A percentile compares a stretch with the other conserved stretches of the same genome.
Evolutionary conservation across 169 alveolate genomes (phyloP).

Genomic region (Babesia bigemina): DNA sequence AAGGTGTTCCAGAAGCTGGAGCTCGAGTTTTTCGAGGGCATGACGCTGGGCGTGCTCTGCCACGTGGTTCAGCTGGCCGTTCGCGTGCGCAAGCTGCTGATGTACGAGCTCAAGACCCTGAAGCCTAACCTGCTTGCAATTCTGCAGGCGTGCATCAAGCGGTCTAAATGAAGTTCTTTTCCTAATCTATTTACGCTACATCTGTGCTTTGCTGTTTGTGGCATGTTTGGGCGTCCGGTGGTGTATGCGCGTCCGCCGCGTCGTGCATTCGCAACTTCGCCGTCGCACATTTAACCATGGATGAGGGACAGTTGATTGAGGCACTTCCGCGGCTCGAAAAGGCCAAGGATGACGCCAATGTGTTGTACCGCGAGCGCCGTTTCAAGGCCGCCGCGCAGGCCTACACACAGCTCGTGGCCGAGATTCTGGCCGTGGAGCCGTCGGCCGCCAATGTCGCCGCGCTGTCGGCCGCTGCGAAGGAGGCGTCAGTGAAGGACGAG

Average conservation of each 20-base stretch:
- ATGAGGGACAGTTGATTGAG: not conserved
- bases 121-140: conserved; percentile 45
- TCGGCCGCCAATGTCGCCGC: not conserved
- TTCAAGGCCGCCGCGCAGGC: conserved; percentile 31
- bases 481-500: not conserved
- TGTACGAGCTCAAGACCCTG: conserved; percentile 63
- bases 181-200: not conserved
- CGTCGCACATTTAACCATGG: not conserved
- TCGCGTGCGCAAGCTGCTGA: conserved; percentile 53
- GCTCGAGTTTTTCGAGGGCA: conserved; percentile 73
- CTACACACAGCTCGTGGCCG: conserved; percentile 31
- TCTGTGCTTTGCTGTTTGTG: not conserved
- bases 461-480: not conserved
- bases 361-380: conserved; percentile 11
- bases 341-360: conserved; percentile 43
- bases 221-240: not conserved
- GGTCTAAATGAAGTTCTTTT: conserved; percentile 22
- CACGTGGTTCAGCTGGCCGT: conserved; percentile 80
- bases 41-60: conserved; percentile 77
- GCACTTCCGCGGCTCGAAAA: conserved; percentile 8
- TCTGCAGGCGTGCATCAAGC: conserved; percentile 33
- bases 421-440: conserved; percentile 8
- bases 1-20: conserved; percentile 70
- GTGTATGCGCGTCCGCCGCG: not conserved
- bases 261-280: not conserved